Percentiles rank a stretch among this genome's conserved stretches.
Evolutionary conservation across 257 asterid genomes (phyloP).

Genomic region (Scutellaria baicalensis): DNA sequence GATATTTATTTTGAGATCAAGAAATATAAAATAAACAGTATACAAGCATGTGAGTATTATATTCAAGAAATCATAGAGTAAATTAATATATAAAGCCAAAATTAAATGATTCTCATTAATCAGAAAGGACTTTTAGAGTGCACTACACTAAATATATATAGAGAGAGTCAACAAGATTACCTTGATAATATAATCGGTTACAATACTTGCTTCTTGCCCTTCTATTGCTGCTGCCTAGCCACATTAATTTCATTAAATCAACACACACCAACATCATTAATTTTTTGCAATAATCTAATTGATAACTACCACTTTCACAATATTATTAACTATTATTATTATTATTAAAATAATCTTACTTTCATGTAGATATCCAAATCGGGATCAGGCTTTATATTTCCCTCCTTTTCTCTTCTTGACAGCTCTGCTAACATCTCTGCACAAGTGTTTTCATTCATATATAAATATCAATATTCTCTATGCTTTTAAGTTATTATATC

Average conservation of each 20-base stretch:
- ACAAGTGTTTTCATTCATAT: background rate
- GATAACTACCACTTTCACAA: no score
- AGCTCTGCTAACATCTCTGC: conserved; percentile 61
- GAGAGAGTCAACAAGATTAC: conserved; percentile 13
- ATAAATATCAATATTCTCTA: background rate
- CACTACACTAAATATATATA: no score
- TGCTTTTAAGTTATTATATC: no score
- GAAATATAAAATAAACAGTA: no score
- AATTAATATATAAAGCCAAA: no score
- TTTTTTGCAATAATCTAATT: no score
- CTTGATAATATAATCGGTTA: conserved; percentile 61
- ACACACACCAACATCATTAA: background rate
- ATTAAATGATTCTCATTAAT: no score
- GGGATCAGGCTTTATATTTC: conserved; percentile 62
- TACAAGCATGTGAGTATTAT: no score
- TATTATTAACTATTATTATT: no score
- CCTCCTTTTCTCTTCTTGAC: conserved; percentile 54
- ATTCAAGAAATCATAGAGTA: no score
- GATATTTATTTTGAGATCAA: no score
- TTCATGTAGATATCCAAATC: conserved; percentile 60
- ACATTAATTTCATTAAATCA: background rate
- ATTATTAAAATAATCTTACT: conserved; percentile 30
- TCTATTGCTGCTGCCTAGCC: conserved; percentile 61
- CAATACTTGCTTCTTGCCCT: conserved; percentile 59
- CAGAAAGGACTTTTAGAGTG: no score